Evolutionary conservation across 768 basidiomycete species (phyloP), one percentile per base, ranked within the genome.

Genomic region (Rhizopogon vulgaris): DNA sequence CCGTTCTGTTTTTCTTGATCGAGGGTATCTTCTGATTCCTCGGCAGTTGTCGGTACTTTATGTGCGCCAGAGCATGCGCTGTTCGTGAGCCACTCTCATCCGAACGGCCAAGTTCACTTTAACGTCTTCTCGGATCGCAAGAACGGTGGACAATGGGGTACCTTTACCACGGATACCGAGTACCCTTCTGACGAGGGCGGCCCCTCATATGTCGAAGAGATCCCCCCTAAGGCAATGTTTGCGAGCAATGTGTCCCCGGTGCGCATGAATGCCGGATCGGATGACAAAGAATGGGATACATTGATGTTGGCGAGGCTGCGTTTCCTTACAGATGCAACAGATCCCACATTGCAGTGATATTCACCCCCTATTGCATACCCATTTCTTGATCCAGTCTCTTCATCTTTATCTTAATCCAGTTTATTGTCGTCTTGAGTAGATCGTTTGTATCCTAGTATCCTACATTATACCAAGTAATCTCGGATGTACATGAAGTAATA

Each of bases 51-150:
- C 30, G 90, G 90, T 4, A 77, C 84, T 0, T 72, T 93, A 3
- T 78, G 80, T 42, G 78, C 89, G 6, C 76, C 80, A 0, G 84
- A 87, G 51, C 87, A 87, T 66, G 89, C 81, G 0, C 67, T 88
- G 24, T 83, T 90, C 56, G 87, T 90, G 36, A 85, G 85, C 58
- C 84, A 89, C 52, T 72, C 73, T 52, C 85, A 88, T 66, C 78
- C 75, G 2, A 77, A 84, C 57, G 77, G 82, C 3, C 59, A 85
- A 75, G 79, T 74, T 5, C 80, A 84, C 62, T 90, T 91, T 70
- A 85, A 87, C 52, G 83, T 88, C 11, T 84, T 80, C 60, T 69
- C 78, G 3, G 55, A 67, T 11, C 69, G 77, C 3, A 73, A 68
- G 52, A 60, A 61, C 28, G 82, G 83, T 3, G 76, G 81, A 40